Evolutionary conservation across 2,329 filamentous ascomycete genomes (phyloP).

Genomic region (Pseudogymnoascus sp.): DNA sequence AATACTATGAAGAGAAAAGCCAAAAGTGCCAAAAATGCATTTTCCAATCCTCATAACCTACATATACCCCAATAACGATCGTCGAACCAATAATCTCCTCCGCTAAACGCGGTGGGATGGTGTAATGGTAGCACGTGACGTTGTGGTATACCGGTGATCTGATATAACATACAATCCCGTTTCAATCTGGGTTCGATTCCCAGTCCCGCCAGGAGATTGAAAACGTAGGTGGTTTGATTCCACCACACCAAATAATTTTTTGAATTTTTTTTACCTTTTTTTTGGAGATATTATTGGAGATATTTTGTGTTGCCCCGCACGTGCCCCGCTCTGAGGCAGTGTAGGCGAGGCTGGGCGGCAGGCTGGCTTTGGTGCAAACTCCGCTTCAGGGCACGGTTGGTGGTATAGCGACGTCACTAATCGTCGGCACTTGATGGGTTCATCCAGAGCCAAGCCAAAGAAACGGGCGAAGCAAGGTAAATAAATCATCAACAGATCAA

Average conservation of each 20-base stretch:
- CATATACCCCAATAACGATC: not conserved
- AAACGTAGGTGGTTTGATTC: constrained; percentile 3
- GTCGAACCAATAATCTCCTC: constrained; percentile 10
- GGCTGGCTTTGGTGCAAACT: not conserved
- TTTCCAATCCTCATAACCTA: not conserved
- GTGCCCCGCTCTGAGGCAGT: not conserved
- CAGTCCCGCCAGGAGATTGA: constrained; percentile 11
- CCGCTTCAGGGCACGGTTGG: not conserved
- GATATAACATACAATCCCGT: constrained; percentile 9
- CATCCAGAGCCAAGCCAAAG: not conserved
- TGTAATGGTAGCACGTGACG: constrained; percentile 11
- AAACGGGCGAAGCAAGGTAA: not conserved
- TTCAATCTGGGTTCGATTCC: constrained; percentile 11
- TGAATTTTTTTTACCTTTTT: not conserved
- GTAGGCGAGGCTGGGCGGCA: not conserved
- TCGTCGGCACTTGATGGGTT: not conserved
- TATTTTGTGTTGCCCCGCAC: too few species aligned
- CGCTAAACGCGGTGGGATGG: constrained; percentile 9
- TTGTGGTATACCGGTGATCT: constrained; percentile 6
- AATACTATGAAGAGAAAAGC: not conserved
- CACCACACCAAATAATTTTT: not conserved
- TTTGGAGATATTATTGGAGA: too few species aligned
- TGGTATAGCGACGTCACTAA: not conserved
- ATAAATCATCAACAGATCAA: not conserved
- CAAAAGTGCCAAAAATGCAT: not conserved